Evolutionary conservation across 768 basidiomycete genomes (phyloP).

Genomic region (Lactarius tabidus): DNA sequence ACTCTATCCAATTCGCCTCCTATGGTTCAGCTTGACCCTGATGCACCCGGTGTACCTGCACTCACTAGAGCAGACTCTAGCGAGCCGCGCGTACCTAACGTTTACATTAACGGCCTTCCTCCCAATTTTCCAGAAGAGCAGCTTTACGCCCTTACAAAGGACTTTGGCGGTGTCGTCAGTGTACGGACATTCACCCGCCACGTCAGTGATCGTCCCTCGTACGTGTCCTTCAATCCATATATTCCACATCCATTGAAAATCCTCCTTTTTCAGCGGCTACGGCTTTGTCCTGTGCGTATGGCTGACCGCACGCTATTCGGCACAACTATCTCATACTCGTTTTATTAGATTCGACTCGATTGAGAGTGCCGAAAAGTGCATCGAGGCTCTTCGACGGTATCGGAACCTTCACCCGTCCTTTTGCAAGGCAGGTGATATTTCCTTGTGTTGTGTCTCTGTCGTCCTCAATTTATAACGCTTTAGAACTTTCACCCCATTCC

Average conservation of each 20-base stretch:
- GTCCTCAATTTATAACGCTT: background rate
- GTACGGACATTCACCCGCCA: slow-evolving; percentile 83
- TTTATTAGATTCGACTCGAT: slow-evolving; percentile 59
- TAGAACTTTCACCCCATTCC: slow-evolving; percentile 80
- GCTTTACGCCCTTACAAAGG: slow-evolving; percentile 62
- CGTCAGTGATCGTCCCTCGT: slow-evolving; percentile 65
- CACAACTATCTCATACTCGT: background rate
- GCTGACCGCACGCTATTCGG: background rate
- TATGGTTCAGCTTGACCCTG: slow-evolving; percentile 15
- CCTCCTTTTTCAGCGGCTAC: slow-evolving; percentile 50
- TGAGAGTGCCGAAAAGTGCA: slow-evolving; percentile 70
- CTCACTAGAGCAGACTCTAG: slow-evolving; percentile 13
- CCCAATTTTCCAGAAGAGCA: slow-evolving; percentile 81
- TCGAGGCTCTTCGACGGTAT: slow-evolving; percentile 62
- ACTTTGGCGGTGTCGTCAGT: slow-evolving; percentile 71
- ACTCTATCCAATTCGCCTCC: slow-evolving; percentile 19
- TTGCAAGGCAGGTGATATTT: slow-evolving; percentile 56
- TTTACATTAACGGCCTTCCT: slow-evolving; percentile 85
- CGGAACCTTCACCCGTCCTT: slow-evolving; percentile 83
- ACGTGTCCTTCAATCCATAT: slow-evolving; percentile 28
- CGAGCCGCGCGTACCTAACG: slow-evolving; percentile 55
- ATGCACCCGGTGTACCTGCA: background rate
- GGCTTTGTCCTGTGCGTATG: slow-evolving; percentile 71
- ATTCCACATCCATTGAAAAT: background rate
- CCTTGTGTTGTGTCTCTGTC: slow-evolving; percentile 1